Base-by-base conservation (phyloP, 1,284 basidiomycete species). In the Moniliella sp. region DNA sequence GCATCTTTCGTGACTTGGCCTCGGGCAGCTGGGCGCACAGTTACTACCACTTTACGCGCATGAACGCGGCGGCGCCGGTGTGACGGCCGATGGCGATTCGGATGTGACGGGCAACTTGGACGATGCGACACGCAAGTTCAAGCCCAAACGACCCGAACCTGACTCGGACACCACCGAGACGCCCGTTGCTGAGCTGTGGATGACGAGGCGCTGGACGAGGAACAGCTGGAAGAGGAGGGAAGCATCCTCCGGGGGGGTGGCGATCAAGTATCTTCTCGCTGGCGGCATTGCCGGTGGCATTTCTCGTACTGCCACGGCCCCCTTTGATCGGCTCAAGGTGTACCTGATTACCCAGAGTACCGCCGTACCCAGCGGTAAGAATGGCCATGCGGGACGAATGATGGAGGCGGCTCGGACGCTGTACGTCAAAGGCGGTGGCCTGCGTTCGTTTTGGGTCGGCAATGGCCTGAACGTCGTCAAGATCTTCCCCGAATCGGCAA, bases 261-360 rank as follows among this genome's bases (percentile, higher is more conserved):
- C 84, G 2, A 64, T 82, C 60, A 79, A 78, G 54, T 97, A 91
- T 62, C 69, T 97, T 27, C 63, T 84, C 9, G 91, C 88, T 1
- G 88, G 91, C 25, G 88, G 88, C 11, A 67, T 91, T 11, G 91
- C 88, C 10, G 88, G 88, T 34, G 80, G 78, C 77, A 86, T 94
- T 13, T 94, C 86, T 12, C 70, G 91, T 43, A 80, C 84, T 21
- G 84, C 82, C 37, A 99, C 91, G 0, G 91, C 91, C 4, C 91
- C 91, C 0, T 94, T 97, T 47, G 91, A 99, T 63, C 74, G 91
- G 36, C 67, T 99, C 30, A 99, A 93, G 64, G 73, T 99, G 35
- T 97, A 91, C 62, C 71, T 99, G 36, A 97, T 97, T 44, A 97
- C 88, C 3, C 27, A 70, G 69, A 53, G 61, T 18, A 26, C 43